Percentiles rank a stretch among this genome's conserved stretches.
Conservation (phyloP, 192 early-diverging fungal species). For the Backusella parvicylindrica region DNA sequence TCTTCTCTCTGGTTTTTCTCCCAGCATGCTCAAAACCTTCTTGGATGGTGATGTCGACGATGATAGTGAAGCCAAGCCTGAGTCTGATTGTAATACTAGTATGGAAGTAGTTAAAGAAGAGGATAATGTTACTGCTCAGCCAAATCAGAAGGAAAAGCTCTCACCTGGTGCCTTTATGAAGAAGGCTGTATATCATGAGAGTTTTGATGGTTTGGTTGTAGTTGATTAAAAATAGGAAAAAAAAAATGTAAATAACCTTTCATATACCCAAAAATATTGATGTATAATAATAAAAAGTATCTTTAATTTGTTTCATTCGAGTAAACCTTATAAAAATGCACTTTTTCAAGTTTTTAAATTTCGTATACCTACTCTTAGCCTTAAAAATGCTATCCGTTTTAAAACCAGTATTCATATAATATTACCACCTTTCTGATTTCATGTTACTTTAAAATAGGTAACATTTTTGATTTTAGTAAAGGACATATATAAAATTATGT, state of each 20-base stretch:
- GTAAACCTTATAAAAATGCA: too few species aligned
- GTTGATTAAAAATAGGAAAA: constrained; percentile 15
- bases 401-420: too few species aligned
- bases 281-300: not conserved
- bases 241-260: not conserved
- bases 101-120: not conserved
- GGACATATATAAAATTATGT: too few species aligned
- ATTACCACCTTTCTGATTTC: too few species aligned
- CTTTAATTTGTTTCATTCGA: not conserved
- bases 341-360: not conserved
- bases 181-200: constrained; percentile 18
- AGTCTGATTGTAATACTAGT: not conserved
- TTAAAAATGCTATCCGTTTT: too few species aligned
- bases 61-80: not conserved
- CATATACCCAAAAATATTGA: not conserved
- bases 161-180: constrained; percentile 28
- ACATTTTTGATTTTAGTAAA: too few species aligned
- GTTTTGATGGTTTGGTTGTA: constrained; percentile 10
- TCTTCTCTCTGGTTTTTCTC: constrained; percentile 44
- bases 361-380: too few species aligned
- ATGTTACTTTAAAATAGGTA: too few species aligned
- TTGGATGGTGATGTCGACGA: constrained; percentile 30
- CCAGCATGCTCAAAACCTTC: constrained; percentile 43
- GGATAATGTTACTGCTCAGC: not conserved
- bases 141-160: not conserved